Evolutionary conservation across 495 filamentous ascomycete genomes (phyloP).

Genomic region (Aspergillus cavernicola): DNA sequence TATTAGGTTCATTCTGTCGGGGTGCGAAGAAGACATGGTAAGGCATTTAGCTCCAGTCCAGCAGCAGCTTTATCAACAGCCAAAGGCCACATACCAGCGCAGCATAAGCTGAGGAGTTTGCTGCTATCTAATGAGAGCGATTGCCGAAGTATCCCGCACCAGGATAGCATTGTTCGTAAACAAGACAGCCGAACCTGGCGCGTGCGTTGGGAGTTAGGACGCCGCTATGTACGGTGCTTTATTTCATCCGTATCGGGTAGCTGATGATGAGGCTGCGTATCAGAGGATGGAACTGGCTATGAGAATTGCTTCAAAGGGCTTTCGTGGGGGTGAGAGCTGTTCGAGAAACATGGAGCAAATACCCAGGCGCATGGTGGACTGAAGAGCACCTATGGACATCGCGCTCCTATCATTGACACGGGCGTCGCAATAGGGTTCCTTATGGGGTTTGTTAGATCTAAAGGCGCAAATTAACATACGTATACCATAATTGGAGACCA

Average conservation of each 20-base stretch:
- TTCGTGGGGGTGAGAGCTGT: background rate
- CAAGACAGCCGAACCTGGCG: too few relatives aligned
- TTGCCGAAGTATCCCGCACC: too few relatives aligned
- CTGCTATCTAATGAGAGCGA: too few relatives aligned
- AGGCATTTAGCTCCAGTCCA: too few relatives aligned
- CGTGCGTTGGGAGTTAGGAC: background rate
- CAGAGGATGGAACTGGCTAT: background rate
- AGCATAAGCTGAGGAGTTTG: too few relatives aligned
- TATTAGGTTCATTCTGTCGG: too few relatives aligned
- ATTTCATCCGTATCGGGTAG: background rate
- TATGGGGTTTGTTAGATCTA: background rate
- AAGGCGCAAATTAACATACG: background rate
- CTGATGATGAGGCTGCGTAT: background rate
- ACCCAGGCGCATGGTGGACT: background rate
- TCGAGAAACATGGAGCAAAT: background rate
- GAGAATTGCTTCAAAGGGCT: background rate
- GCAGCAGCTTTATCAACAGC: too few relatives aligned
- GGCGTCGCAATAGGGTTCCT: background rate
- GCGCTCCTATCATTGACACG: background rate
- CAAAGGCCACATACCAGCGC: too few relatives aligned
- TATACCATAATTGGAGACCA: background rate
- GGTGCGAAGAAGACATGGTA: too few relatives aligned
- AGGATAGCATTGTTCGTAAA: too few relatives aligned
- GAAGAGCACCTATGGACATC: background rate
- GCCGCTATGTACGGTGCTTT: background rate